Percentiles rank a stretch among this genome's conserved stretches.
Conservation (phyloP, 2,329 filamentous ascomycete species). For the Alternaria ventricosa region DNA sequence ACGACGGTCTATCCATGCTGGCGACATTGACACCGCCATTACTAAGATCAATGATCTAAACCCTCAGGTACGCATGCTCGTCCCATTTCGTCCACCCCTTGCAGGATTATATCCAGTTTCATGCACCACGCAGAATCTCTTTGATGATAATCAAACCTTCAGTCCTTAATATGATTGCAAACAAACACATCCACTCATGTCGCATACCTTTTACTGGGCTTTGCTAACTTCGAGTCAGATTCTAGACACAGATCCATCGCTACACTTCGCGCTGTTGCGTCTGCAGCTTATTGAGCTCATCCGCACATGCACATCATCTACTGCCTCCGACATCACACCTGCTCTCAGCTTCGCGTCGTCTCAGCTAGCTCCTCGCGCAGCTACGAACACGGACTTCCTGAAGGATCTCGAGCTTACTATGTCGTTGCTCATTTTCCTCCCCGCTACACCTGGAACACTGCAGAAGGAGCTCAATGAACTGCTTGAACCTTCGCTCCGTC, state of each 20-base stretch:
- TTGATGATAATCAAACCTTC: conserved; percentile 89
- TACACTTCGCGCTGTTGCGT: conserved; percentile 89
- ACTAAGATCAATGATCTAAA: conserved; percentile 87
- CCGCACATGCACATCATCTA: conserved; percentile 70
- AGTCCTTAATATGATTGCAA: conserved; percentile 80
- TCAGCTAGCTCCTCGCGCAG: conserved; percentile 85
- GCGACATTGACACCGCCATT: conserved; percentile 85
- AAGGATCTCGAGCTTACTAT: conserved; percentile 91
- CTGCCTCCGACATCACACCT: conserved; percentile 74
- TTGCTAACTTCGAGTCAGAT: conserved; percentile 65
- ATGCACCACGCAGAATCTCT: conserved; percentile 99
- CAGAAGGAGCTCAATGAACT: conserved; percentile 77
- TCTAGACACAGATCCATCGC: conserved; percentile 77
- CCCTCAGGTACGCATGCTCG: conserved; percentile 73
- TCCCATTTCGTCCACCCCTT: conserved; percentile 41
- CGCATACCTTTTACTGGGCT: conserved; percentile 12
- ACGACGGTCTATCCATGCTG: conserved; percentile 81
- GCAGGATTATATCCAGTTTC: conserved; percentile 96
- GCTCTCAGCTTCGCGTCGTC: conserved; percentile 87
- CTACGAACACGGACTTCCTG: conserved; percentile 80
- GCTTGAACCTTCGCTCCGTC: conserved; percentile 78
- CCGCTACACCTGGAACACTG: conserved; percentile 66
- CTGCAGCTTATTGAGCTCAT: conserved; percentile 96
- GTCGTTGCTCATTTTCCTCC: conserved; percentile 85
- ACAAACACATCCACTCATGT: conserved; percentile 10